Conservation (phyloP, 192 early-diverging fungal genomes). For the Podochytrium sp. region DNA sequence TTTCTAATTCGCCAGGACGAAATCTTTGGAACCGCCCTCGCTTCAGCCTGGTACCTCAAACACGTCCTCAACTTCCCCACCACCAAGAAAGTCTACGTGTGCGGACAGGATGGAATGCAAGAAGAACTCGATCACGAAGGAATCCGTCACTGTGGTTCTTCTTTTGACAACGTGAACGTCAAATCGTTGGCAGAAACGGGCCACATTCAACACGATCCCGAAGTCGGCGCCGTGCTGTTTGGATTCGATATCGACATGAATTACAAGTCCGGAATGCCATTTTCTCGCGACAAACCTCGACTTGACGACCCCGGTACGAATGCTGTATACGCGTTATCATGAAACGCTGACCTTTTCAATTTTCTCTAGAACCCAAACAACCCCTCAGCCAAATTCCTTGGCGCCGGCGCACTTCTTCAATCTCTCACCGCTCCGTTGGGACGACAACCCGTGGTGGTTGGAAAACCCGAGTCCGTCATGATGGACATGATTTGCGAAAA, state of each 20-base stretch:
- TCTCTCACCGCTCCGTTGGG: slow-evolving; percentile 78
- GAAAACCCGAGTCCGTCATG: slow-evolving; percentile 94
- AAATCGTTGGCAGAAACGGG: slow-evolving; percentile 54
- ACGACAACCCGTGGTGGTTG: slow-evolving; percentile 80
- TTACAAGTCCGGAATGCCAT: slow-evolving; percentile 73
- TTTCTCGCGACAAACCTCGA: slow-evolving; percentile 96
- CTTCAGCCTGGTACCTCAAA: slow-evolving; percentile 89
- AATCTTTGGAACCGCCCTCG: slow-evolving; percentile 91
- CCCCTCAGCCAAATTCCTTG: slow-evolving; percentile 35
- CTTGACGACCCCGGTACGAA: slow-evolving; percentile 82
- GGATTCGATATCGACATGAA: slow-evolving; percentile 93
- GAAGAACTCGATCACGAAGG: slow-evolving; percentile 85
- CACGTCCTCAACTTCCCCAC: slow-evolving; percentile 81
- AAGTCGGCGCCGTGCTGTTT: slow-evolving; percentile 88
- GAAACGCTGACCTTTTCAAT: too few relatives aligned
- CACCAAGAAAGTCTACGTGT: slow-evolving; percentile 89
- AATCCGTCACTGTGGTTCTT: slow-evolving; percentile 62
- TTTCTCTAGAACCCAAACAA: too few relatives aligned
- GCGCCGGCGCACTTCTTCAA: slow-evolving; percentile 81
- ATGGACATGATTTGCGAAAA: slow-evolving; percentile 87
- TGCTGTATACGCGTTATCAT: slow-evolving; percentile 65
- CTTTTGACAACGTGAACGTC: slow-evolving; percentile 57
- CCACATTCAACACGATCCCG: slow-evolving; percentile 64
- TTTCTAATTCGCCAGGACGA: slow-evolving; percentile 64
- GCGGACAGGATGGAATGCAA: slow-evolving; percentile 85